Percentiles rank a stretch among this genome's conserved stretches.
Conservation (phyloP, 2,329 filamentous ascomycete species). For the Xylariaceae sp. region DNA sequence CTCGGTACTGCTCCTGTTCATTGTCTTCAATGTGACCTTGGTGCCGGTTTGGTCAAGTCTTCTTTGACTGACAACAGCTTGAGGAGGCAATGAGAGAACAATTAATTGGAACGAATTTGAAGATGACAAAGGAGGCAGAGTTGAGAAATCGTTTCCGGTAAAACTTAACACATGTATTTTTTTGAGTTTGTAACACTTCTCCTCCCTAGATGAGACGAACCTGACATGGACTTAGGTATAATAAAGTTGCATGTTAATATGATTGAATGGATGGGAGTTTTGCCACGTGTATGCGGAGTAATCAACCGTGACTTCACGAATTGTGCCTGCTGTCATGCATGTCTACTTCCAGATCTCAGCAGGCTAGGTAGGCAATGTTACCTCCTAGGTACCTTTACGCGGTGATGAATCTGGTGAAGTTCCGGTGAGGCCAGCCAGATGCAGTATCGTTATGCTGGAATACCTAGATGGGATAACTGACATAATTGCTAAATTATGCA, state of each 20-base stretch:
- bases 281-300: constrained; percentile 11
- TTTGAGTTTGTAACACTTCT: no score
- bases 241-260: not conserved
- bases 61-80: not conserved
- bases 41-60: not conserved
- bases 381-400: not conserved
- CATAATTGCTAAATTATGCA: not conserved
- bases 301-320: not conserved
- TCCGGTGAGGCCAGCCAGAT: no score
- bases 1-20: not conserved
- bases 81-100: not conserved
- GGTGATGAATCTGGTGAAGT: not conserved
- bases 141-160: not conserved
- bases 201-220: no score
- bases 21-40: not conserved
- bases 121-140: not conserved
- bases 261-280: constrained; percentile 5
- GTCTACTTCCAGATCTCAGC: no score
- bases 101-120: not conserved
- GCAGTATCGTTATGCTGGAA: no score
- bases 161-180: not conserved
- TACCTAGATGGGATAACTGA: no score
- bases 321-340: constrained; percentile 7
- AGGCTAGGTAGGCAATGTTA: not conserved
- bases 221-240: no score